Evolutionary conservation across 2,329 filamentous ascomycete genomes (phyloP).

Genomic region (Aspergillus intermedius): DNA sequence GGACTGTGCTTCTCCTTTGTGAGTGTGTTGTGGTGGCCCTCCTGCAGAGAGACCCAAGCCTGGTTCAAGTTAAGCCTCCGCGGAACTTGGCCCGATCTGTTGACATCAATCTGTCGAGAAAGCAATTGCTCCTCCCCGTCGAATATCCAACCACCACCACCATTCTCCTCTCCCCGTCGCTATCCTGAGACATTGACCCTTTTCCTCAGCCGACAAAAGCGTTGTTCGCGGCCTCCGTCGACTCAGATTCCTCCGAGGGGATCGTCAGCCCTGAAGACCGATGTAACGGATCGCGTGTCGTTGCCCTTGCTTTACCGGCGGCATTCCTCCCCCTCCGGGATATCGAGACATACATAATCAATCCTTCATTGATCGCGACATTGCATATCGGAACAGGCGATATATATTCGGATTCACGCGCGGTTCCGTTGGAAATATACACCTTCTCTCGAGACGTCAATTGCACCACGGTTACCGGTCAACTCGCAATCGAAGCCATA

Average conservation of each 20-base stretch:
- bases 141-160: background rate
- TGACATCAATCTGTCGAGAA: slow-evolving; percentile 1
- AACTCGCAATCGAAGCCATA: background rate
- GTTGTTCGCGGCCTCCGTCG: slow-evolving; percentile 4
- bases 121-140: background rate
- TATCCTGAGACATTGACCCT: background rate
- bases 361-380: background rate
- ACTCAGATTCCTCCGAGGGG: background rate
- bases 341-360: background rate
- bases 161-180: background rate
- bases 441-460: background rate
- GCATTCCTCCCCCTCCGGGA: background rate
- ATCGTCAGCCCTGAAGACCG: background rate
- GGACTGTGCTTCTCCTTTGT: background rate
- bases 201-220: background rate
- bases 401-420: background rate
- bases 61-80: background rate
- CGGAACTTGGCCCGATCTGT: background rate
- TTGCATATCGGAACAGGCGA: background rate
- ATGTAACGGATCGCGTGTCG: slow-evolving; percentile 1
- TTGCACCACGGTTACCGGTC: background rate
- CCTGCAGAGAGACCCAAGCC: background rate
- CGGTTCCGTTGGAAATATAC: background rate
- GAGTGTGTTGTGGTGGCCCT: background rate
- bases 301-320: slow-evolving; percentile 14